A percentile compares a stretch with the other conserved stretches of the same genome.
Evolutionary conservation across 139 green algal species (phyloP).

Genomic region (Micromonas pusilla): DNA sequence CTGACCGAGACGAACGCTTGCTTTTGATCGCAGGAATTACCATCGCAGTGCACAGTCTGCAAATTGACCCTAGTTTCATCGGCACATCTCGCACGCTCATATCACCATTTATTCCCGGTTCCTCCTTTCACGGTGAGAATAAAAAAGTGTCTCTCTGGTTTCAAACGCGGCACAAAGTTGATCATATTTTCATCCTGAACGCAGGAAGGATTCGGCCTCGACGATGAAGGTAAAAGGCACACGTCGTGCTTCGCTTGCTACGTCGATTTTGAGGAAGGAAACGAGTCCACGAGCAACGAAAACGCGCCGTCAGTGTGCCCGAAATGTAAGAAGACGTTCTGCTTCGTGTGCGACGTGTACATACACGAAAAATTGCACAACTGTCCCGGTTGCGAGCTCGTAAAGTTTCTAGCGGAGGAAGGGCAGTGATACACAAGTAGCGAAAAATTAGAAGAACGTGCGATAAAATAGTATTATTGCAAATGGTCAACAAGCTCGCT

Average conservation of each 20-base stretch:
- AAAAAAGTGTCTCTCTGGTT: too few species aligned
- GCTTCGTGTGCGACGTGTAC: conserved; percentile 87
- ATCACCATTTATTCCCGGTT: conserved; percentile 97
- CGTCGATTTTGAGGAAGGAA: background rate
- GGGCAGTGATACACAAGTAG: background rate
- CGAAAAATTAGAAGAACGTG: too few species aligned
- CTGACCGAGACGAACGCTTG: too few species aligned
- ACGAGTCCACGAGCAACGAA: conserved; percentile 26
- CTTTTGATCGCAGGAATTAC: conserved; percentile 74
- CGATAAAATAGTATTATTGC: background rate
- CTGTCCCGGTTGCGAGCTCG: conserved; percentile 80
- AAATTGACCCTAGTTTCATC: conserved; percentile 89
- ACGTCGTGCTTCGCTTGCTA: background rate
- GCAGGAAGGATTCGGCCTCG: background rate
- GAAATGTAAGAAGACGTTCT: conserved; percentile 73
- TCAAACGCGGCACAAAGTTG: background rate
- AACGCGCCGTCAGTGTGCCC: conserved; percentile 51
- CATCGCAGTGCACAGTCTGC: conserved; percentile 81
- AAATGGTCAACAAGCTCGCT: background rate
- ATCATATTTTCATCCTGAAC: background rate
- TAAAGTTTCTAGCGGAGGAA: background rate
- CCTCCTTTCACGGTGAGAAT: conserved; percentile 49
- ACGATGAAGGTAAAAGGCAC: conserved; percentile 1
- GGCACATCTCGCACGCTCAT: conserved; percentile 88
- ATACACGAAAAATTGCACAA: conserved; percentile 91